Evolutionary conservation across 352 stramenopile genomes (phyloP).

Genomic region (Phytophthora parvispora): DNA sequence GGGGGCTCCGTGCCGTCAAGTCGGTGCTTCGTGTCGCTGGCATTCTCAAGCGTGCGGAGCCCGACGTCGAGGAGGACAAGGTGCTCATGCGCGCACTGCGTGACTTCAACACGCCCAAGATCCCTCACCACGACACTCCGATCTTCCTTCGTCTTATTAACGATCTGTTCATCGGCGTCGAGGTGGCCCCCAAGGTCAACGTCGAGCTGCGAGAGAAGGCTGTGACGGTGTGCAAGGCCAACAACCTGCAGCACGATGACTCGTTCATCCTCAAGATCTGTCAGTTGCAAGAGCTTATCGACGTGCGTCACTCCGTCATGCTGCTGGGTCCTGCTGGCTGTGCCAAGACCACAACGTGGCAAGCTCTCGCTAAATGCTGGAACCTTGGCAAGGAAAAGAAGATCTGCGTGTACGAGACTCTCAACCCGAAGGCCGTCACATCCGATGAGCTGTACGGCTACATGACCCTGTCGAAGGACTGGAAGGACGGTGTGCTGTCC

Average conservation of each 20-base stretch:
- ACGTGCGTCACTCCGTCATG: conserved; percentile 92
- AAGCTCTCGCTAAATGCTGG: conserved; percentile 89
- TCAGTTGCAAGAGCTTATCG: conserved; percentile 89
- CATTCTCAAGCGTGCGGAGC: conserved; percentile 87
- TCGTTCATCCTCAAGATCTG: conserved; percentile 91
- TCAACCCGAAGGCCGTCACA: conserved; percentile 91
- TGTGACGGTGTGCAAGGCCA: conserved; percentile 91
- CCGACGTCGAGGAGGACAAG: conserved; percentile 88
- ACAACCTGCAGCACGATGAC: conserved; percentile 89
- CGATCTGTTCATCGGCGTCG: conserved; percentile 94
- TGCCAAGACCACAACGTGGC: conserved; percentile 90
- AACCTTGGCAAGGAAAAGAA: conserved; percentile 92
- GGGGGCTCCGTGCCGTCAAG: conserved; percentile 92
- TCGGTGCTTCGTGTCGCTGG: conserved; percentile 89
- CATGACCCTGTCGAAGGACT: conserved; percentile 93
- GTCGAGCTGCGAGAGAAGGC: conserved; percentile 93
- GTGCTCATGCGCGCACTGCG: conserved; percentile 89
- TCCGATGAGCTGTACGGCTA: conserved; percentile 95
- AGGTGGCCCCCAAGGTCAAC: conserved; percentile 96
- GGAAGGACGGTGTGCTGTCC: conserved; percentile 90
- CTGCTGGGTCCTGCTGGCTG: conserved; percentile 84
- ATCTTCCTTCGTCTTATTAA: conserved; percentile 91
- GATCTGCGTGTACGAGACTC: conserved; percentile 90
- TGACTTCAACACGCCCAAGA: conserved; percentile 92
- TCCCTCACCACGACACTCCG: conserved; percentile 88